These are phyloP conservation scores for Paecilomyces fulvus DNA, from an alignment of 2,329 filamentous ascomycete genomes.

Conservation along the genomic window DNA sequence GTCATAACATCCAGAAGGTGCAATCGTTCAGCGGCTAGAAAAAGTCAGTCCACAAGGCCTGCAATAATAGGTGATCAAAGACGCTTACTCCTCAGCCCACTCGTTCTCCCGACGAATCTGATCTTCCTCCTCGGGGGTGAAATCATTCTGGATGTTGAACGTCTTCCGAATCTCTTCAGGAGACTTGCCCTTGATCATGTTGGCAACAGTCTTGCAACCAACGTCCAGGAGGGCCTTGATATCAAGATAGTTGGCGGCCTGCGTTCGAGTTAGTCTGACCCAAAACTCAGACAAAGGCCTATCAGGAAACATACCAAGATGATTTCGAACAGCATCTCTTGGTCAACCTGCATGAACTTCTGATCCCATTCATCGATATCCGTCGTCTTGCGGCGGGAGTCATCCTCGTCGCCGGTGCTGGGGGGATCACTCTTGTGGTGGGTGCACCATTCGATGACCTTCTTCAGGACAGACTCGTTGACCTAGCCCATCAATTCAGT, in stretches of 20 bases:
- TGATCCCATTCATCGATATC: slow-evolving; percentile 99
- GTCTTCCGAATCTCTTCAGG: slow-evolving; percentile 99
- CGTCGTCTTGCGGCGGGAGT: slow-evolving; percentile 94
- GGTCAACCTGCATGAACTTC: slow-evolving; percentile 99
- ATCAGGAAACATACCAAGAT: slow-evolving; percentile 62
- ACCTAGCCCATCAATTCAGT: slow-evolving; percentile 45
- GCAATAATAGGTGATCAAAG: slow-evolving; percentile 1
- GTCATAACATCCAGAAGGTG: not conserved
- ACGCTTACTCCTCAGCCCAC: slow-evolving; percentile 69
- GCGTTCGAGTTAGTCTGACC: slow-evolving; percentile 3
- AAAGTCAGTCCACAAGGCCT: not conserved
- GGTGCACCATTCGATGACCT: slow-evolving; percentile 97
- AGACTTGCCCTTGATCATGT: slow-evolving; percentile 99
- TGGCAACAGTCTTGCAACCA: slow-evolving; percentile 98
- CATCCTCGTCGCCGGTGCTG: slow-evolving; percentile 75
- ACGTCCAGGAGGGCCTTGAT: slow-evolving; percentile 98
- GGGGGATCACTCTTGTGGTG: slow-evolving; percentile 87
- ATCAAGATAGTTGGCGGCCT: slow-evolving; percentile 97
- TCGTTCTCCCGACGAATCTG: slow-evolving; percentile 91
- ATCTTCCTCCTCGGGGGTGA: slow-evolving; percentile 97
- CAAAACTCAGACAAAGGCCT: not conserved
- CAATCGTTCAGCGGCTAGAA: not conserved
- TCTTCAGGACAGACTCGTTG: slow-evolving; percentile 85
- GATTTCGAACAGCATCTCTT: slow-evolving; percentile 99
- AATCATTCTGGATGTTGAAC: slow-evolving; percentile 99